A percentile compares a stretch with the other conserved stretches of the same genome.
phyloP scores from a whole-genome alignment of 495 filamentous ascomycete genomes.

The Daldinia grandis region DNA sequence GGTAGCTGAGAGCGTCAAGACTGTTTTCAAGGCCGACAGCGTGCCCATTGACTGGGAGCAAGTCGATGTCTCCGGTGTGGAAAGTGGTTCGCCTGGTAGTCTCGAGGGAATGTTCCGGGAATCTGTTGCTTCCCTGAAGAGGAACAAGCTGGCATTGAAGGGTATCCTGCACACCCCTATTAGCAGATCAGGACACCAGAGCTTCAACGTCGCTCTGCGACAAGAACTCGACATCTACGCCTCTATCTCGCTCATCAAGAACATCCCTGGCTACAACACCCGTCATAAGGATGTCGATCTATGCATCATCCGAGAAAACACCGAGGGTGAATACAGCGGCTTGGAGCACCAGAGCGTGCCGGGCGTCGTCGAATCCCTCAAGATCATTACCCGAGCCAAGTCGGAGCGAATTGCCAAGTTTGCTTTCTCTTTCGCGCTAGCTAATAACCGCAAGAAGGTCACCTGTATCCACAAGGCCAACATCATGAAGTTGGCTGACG shows the following conservation, averaged over 20 bases:
- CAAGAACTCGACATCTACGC: slow-evolving; percentile 99
- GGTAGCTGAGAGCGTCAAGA: slow-evolving; percentile 97
- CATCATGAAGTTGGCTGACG: slow-evolving; percentile 99
- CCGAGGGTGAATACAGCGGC: slow-evolving; percentile 98
- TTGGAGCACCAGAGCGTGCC: slow-evolving; percentile 97
- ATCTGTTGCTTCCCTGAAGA: slow-evolving; percentile 90
- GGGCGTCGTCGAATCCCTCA: slow-evolving; percentile 98
- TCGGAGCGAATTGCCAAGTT: slow-evolving; percentile 99
- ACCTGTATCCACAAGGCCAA: slow-evolving; percentile 99
- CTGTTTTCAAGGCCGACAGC: slow-evolving; percentile 99
- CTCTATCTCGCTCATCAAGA: slow-evolving; percentile 97
- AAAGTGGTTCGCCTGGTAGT: slow-evolving; percentile 79
- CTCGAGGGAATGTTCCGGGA: slow-evolving; percentile 94
- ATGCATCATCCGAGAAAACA: slow-evolving; percentile 99
- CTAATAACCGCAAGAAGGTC: slow-evolving; percentile 98
- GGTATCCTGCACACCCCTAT: slow-evolving; percentile 97
- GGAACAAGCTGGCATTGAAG: slow-evolving; percentile 98
- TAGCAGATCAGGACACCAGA: slow-evolving; percentile 95
- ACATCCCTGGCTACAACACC: slow-evolving; percentile 97
- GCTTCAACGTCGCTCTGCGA: slow-evolving; percentile 98
- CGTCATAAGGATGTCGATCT: slow-evolving; percentile 96
- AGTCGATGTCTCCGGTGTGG: slow-evolving; percentile 90
- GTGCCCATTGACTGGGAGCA: slow-evolving; percentile 99
- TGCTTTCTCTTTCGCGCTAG: slow-evolving; percentile 95
- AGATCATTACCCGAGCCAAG: slow-evolving; percentile 99